Evolutionary conservation across 306 rosid genomes (phyloP).

Genomic region (Nissolia schottii): DNA sequence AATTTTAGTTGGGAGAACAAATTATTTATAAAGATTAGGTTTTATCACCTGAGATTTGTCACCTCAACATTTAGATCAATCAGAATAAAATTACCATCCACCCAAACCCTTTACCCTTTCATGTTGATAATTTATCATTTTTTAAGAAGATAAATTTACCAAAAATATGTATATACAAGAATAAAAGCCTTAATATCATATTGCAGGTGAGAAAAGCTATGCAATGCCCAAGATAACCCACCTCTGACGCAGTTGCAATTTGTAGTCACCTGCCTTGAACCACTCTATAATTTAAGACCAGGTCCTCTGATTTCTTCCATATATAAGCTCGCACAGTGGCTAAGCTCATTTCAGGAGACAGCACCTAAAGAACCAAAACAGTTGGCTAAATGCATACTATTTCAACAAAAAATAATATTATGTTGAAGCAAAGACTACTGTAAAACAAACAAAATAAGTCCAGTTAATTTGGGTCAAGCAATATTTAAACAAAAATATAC

Average conservation of each 20-base stretch:
- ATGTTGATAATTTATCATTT: background rate
- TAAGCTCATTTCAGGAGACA: conserved; percentile 87
- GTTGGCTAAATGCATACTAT: conserved; percentile 13
- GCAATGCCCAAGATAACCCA: conserved; percentile 25
- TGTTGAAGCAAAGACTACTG: background rate
- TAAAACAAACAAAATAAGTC: conserved; percentile 3
- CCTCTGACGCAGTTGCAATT: conserved; percentile 30
- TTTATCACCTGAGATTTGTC: conserved; percentile 2
- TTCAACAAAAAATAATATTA: background rate
- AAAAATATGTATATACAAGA: background rate
- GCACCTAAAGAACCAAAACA: conserved; percentile 48
- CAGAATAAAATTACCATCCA: background rate
- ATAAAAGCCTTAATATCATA: conserved; percentile 14
- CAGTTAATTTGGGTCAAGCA: conserved; percentile 4
- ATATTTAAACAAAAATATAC: background rate
- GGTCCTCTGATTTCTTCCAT: conserved; percentile 95
- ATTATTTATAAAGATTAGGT: background rate
- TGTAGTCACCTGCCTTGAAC: conserved; percentile 73
- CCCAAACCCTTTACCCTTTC: background rate
- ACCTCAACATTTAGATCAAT: background rate
- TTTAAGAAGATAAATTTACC: conserved; percentile 5
- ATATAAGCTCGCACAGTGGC: conserved; percentile 92
- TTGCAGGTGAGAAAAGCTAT: background rate
- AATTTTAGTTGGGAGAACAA: background rate
- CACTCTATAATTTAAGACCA: conserved; percentile 83